These are phyloP conservation scores for Aspergillus pseudonomiae DNA, from an alignment of 2,329 filamentous ascomycete genomes.

Conservation along the genomic window DNA sequence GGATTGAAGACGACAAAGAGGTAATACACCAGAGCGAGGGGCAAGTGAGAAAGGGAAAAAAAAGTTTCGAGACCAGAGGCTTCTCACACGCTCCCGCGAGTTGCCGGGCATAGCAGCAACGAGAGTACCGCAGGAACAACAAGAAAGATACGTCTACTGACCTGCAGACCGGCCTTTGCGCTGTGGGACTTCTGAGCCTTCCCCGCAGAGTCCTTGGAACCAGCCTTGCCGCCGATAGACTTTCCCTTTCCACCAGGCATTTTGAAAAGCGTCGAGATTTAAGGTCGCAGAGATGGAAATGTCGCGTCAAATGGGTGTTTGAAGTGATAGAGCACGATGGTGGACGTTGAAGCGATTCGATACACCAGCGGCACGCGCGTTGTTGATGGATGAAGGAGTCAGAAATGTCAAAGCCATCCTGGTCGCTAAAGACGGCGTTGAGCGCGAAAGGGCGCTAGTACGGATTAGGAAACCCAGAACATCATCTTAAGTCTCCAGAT, in stretches of 20 bases:
- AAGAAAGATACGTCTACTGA: slow-evolving; percentile 55
- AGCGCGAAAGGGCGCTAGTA: slow-evolving; percentile 37
- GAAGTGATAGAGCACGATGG: slow-evolving; percentile 27
- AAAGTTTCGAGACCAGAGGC: background rate
- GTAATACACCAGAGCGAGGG: background rate
- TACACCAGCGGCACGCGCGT: slow-evolving; percentile 37
- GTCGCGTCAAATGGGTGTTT: slow-evolving; percentile 30
- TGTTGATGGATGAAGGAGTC: slow-evolving; percentile 49
- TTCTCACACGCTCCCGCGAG: background rate
- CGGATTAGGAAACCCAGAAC: slow-evolving; percentile 32
- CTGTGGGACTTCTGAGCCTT: slow-evolving; percentile 94
- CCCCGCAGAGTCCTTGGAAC: slow-evolving; percentile 78
- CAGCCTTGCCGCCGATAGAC: slow-evolving; percentile 86
- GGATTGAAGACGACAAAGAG: background rate
- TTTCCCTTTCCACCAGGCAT: slow-evolving; percentile 94
- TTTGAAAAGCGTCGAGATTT: slow-evolving; percentile 34
- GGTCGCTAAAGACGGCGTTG: slow-evolving; percentile 41
- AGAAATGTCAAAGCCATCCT: slow-evolving; percentile 42
- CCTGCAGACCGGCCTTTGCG: slow-evolving; percentile 91
- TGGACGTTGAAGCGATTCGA: slow-evolving; percentile 34
- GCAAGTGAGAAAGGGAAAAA: background rate
- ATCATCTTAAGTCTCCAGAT: slow-evolving; percentile 22
- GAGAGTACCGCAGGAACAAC: background rate
- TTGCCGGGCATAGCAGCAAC: background rate
- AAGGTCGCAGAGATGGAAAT: slow-evolving; percentile 29